Base-by-base conservation (phyloP, 2,329 filamentous ascomycete species). In the Cladosporium sp. region DNA sequence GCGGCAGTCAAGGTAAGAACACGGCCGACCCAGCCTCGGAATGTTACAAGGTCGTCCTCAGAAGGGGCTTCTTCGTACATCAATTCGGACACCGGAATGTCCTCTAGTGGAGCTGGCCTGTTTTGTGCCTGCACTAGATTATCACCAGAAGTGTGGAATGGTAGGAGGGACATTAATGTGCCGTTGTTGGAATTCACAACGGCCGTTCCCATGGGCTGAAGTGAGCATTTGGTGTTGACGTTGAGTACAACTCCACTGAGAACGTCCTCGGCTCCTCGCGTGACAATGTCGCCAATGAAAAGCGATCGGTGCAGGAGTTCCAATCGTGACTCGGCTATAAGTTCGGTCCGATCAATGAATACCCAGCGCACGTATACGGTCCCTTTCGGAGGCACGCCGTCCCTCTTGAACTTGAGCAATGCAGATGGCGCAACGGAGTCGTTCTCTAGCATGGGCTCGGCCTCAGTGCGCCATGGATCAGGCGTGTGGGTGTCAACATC, bases 201-300 rank as follows among this genome's bases (percentile, higher is more conserved):
- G 34, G 47, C 55, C 22, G 20, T 58, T 17, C 55, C 66, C 57
- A 70, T 67, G 8, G 67, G 65, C 52, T 69, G 65, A 40, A 82
- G 76, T 36, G 70, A 78, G 69, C 80, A 83, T 43, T 67, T 72
- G 2, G 76, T 75, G 30, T 71, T 73, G 2, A 77, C 75, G 60
- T 77, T 79, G 54, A 84, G 76, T 50, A 85, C 77, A 2, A 78
- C 82, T 25, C 83, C 83, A 55, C 79, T 82, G 70, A 81, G 77
- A 15, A 78, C 73, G 62, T 80, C 76, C 20, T 74, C 74, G 0
- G 74, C 70, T 40, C 74, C 72, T 36, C 74, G 72, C 67, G 83
- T 84, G 54, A 85, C 82, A 12, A 79, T 72, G 64, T 84, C 80
- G 25, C 83, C 83, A 15, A 84, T 76, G 51, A 78, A 74, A 14